These are phyloP conservation scores for Fulvia fulva DNA, from an alignment of 2,329 filamentous ascomycete species.

Conservation along the genomic window DNA sequence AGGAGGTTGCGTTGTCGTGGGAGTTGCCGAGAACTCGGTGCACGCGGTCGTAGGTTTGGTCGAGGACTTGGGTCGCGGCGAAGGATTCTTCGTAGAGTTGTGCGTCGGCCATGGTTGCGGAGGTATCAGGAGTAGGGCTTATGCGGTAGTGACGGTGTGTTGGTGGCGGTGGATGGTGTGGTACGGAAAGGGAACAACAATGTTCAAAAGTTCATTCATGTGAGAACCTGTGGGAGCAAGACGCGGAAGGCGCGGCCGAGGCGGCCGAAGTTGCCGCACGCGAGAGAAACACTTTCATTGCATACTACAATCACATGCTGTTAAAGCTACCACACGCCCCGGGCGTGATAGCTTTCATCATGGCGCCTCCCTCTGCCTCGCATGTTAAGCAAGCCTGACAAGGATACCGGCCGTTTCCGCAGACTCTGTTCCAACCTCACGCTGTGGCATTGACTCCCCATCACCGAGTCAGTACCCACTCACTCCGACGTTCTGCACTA, in stretches of 20 bases:
- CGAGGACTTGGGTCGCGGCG: conserved; percentile 56
- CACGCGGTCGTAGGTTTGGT: conserved; percentile 91
- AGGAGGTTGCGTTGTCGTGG: conserved; percentile 66
- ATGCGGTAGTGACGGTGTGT: not conserved
- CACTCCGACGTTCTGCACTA: not conserved
- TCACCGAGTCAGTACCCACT: not conserved
- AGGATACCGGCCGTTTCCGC: not conserved
- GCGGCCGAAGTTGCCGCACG: not conserved
- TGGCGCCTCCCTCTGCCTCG: too few species aligned
- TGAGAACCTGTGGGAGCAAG: not conserved
- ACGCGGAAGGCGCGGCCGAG: not conserved
- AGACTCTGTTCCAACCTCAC: not conserved
- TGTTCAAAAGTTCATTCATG: not conserved
- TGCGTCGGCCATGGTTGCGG: conserved; percentile 13
- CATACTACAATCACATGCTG: not conserved
- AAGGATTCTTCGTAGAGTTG: conserved; percentile 27
- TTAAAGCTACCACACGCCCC: too few species aligned
- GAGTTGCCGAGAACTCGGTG: conserved; percentile 77
- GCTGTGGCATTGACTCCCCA: not conserved
- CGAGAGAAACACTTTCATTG: too few species aligned
- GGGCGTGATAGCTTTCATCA: too few species aligned
- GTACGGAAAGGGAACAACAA: not conserved
- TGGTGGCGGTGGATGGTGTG: not conserved
- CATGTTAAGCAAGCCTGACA: too few species aligned
- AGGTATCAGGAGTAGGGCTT: not conserved